phyloP scores from a whole-genome alignment of 2,329 filamentous ascomycete genomes.

The Colletotrichum gigasporum region DNA sequence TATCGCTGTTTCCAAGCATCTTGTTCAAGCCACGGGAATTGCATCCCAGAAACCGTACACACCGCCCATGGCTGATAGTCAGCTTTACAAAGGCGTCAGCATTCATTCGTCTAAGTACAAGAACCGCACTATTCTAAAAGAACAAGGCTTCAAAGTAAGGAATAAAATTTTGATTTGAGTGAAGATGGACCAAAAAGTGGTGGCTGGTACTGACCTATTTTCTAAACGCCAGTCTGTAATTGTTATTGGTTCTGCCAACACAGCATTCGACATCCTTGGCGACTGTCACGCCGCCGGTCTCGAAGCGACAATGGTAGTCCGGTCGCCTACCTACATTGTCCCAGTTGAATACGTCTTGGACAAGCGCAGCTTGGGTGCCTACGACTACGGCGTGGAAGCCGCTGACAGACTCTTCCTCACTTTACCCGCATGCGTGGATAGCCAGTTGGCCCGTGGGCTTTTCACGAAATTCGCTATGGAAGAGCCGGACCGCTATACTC shows the following conservation, averaged over 20 bases:
- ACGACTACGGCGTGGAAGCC: constrained; percentile 34
- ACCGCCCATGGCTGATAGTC: constrained; percentile 33
- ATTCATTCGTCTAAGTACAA: constrained; percentile 1
- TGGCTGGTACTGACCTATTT: too few species aligned
- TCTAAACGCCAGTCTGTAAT: constrained; percentile 42
- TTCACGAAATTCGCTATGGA: background rate
- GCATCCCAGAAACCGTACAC: constrained; percentile 36
- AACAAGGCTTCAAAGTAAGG: background rate
- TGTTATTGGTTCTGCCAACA: constrained; percentile 50
- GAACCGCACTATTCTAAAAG: background rate
- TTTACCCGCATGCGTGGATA: background rate
- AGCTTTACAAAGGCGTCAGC: background rate
- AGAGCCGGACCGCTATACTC: constrained; percentile 16
- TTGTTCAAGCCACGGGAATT: constrained; percentile 39
- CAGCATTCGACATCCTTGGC: constrained; percentile 49
- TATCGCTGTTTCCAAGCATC: constrained; percentile 34
- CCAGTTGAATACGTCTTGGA: constrained; percentile 39
- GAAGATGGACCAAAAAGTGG: too few species aligned
- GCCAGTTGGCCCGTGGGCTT: background rate
- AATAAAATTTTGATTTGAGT: too few species aligned
- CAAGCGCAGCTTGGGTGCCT: constrained; percentile 39
- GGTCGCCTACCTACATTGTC: constrained; percentile 46
- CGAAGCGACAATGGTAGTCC: constrained; percentile 43
- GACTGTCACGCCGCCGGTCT: constrained; percentile 43
- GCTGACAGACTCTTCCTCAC: background rate